Evolutionary conservation across 495 filamentous ascomycete species (phyloP).

Genomic region (Diplogelasinospora grovesii): DNA sequence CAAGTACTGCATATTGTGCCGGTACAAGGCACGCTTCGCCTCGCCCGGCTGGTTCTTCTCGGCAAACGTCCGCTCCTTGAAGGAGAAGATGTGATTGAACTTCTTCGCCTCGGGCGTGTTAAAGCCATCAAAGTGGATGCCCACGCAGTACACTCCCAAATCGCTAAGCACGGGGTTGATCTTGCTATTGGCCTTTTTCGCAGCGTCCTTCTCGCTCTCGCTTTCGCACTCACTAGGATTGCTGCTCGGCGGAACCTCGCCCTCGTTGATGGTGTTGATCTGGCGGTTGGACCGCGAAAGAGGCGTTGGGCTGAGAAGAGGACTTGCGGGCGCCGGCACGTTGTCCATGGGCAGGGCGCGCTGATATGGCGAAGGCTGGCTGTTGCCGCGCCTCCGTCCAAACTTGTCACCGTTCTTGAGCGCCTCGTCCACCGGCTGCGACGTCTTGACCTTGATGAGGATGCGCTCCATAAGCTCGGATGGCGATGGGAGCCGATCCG

Average conservation of each 20-base stretch:
- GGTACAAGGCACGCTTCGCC: conserved; percentile 65
- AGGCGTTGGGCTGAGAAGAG: conserved; percentile 37
- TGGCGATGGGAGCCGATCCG: conserved; percentile 68
- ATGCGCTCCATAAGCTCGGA: conserved; percentile 77
- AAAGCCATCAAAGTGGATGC: conserved; percentile 77
- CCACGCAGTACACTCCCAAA: conserved; percentile 81
- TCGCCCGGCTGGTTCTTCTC: conserved; percentile 64
- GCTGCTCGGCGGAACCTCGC: conserved; percentile 43
- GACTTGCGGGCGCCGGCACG: conserved; percentile 49
- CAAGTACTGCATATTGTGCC: conserved; percentile 84
- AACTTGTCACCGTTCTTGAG: conserved; percentile 28
- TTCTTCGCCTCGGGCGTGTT: conserved; percentile 66
- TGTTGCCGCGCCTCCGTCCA: conserved; percentile 63
- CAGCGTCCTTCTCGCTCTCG: conserved; percentile 44
- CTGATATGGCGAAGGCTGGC: conserved; percentile 68
- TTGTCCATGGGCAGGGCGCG: conserved; percentile 53
- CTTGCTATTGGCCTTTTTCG: conserved; percentile 69
- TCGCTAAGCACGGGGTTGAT: conserved; percentile 77
- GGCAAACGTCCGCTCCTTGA: conserved; percentile 78
- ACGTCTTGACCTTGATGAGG: conserved; percentile 86
- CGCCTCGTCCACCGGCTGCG: conserved; percentile 36
- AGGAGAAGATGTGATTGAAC: conserved; percentile 90
- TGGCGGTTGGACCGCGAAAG: conserved; percentile 28
- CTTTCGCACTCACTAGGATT: conserved; percentile 55
- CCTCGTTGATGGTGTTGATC: conserved; percentile 44